These are phyloP conservation scores for Fusarium tanahbumbuense DNA, from an alignment of 2,329 filamentous ascomycete species.

Conservation along the genomic window DNA sequence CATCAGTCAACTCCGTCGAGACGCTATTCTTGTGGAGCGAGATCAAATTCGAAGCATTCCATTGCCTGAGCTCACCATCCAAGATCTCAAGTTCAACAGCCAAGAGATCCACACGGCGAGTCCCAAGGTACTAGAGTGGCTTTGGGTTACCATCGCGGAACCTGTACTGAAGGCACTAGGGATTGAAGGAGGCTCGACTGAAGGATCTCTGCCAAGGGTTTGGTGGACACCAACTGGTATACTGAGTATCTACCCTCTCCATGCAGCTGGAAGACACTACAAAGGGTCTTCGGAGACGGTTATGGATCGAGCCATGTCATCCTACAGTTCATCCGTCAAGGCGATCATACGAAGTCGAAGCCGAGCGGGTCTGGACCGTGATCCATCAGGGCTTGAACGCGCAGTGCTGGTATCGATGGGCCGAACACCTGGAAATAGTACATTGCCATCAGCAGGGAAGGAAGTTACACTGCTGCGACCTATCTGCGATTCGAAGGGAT, in stretches of 20 bases:
- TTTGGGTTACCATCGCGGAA: background rate
- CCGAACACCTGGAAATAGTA: too few relatives aligned
- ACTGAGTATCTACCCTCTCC: too few relatives aligned
- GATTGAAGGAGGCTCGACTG: too few relatives aligned
- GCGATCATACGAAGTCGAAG: too few relatives aligned
- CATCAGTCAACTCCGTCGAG: background rate
- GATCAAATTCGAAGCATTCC: background rate
- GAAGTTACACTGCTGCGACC: fast-evolving
- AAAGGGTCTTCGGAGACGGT: too few relatives aligned
- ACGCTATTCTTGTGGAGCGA: background rate
- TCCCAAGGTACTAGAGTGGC: background rate
- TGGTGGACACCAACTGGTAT: too few relatives aligned
- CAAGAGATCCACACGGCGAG: background rate
- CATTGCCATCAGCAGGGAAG: fast-evolving
- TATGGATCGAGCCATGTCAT: too few relatives aligned
- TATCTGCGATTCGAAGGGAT: too few relatives aligned
- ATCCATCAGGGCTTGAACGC: fast-evolving
- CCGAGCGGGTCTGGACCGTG: fast-evolving
- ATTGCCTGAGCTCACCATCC: background rate
- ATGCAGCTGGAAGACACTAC: too few relatives aligned
- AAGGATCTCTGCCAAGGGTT: too few relatives aligned
- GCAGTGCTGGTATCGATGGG: too few relatives aligned
- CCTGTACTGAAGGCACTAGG: background rate
- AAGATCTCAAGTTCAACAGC: background rate
- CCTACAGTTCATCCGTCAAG: too few relatives aligned